phyloP scores from a whole-genome alignment of 495 filamentous ascomycete species.

The Penicillium egyptiacum region DNA sequence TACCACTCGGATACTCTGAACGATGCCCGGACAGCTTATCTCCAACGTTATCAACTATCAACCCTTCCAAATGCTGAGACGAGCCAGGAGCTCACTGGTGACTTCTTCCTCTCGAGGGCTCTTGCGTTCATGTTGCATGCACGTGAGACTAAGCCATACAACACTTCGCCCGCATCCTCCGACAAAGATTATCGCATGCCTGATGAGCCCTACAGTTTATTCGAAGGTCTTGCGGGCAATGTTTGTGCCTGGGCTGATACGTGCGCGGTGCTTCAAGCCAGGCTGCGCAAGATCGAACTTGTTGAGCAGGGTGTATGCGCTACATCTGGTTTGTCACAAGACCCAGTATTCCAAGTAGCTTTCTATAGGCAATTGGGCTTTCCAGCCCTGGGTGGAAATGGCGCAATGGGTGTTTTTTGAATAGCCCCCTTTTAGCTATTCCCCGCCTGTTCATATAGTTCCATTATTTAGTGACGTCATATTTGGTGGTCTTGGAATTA shows the following conservation, averaged over 20 bases:
- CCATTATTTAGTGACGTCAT: not conserved
- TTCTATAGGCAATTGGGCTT: slow-evolving; percentile 31
- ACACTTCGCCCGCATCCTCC: slow-evolving; percentile 12
- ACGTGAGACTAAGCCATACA: slow-evolving; percentile 44
- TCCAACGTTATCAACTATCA: slow-evolving; percentile 14
- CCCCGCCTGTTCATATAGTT: not conserved
- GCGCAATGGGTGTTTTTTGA: slow-evolving; percentile 28
- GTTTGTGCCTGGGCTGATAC: slow-evolving; percentile 50
- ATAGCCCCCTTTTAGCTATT: not conserved
- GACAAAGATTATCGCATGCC: slow-evolving; percentile 43
- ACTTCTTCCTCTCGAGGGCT: slow-evolving; percentile 46
- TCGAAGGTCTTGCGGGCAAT: slow-evolving; percentile 48
- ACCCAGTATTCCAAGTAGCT: slow-evolving; percentile 21
- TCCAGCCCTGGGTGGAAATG: slow-evolving; percentile 33
- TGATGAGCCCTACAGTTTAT: slow-evolving; percentile 45
- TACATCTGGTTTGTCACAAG: slow-evolving; percentile 7
- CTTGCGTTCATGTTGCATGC: slow-evolving; percentile 45
- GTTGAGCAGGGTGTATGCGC: slow-evolving; percentile 15
- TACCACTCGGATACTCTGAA: slow-evolving; percentile 26
- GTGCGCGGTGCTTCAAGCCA: slow-evolving; percentile 38
- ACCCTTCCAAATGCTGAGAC: slow-evolving; percentile 2
- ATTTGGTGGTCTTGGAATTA: not conserved
- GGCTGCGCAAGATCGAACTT: slow-evolving; percentile 37
- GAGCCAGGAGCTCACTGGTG: slow-evolving; percentile 26
- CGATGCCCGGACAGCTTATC: slow-evolving; percentile 25